These are phyloP conservation scores for Sporothrix phasma DNA, from an alignment of 2,329 filamentous ascomycete species.

Conservation along the genomic window DNA sequence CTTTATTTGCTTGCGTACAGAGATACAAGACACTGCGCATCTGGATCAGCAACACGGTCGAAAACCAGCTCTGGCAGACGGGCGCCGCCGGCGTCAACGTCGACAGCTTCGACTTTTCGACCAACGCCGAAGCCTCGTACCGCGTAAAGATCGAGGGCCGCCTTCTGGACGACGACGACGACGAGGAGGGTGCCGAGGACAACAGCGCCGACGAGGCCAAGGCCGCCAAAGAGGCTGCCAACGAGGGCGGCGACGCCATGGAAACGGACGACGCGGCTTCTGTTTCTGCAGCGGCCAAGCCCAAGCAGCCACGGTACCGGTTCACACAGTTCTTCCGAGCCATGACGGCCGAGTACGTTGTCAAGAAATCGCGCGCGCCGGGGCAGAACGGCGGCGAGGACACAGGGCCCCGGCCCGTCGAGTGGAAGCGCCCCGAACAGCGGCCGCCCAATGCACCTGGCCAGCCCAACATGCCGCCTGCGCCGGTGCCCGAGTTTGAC, in stretches of 20 bases:
- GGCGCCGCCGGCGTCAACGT: conserved; percentile 53
- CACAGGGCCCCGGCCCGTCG: conserved; percentile 41
- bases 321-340: conserved; percentile 75
- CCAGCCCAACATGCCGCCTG: conserved; percentile 5
- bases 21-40: conserved; percentile 77
- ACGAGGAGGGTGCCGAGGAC: conserved; percentile 34
- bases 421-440: conserved; percentile 75
- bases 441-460: conserved; percentile 35
- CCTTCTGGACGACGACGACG: conserved; percentile 60
- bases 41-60: conserved; percentile 90
- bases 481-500: conserved; percentile 69
- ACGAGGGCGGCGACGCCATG: conserved; percentile 41
- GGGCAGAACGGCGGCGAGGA: conserved; percentile 23
- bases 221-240: conserved; percentile 43
- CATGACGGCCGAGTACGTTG: conserved; percentile 62
- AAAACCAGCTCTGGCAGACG: conserved; percentile 89
- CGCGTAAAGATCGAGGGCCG: conserved; percentile 86
- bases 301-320: conserved; percentile 31
- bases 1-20: conserved; percentile 28
- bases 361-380: conserved; percentile 31
- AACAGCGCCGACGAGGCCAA: not conserved
- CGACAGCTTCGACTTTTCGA: conserved; percentile 73
- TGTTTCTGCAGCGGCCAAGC: no score
- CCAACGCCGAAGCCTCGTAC: conserved; percentile 68
- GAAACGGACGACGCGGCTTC: conserved; percentile 44